Evolutionary conservation across 148 eudicot species (phyloP).

Genomic region (Pharnaceum exiguum): DNA sequence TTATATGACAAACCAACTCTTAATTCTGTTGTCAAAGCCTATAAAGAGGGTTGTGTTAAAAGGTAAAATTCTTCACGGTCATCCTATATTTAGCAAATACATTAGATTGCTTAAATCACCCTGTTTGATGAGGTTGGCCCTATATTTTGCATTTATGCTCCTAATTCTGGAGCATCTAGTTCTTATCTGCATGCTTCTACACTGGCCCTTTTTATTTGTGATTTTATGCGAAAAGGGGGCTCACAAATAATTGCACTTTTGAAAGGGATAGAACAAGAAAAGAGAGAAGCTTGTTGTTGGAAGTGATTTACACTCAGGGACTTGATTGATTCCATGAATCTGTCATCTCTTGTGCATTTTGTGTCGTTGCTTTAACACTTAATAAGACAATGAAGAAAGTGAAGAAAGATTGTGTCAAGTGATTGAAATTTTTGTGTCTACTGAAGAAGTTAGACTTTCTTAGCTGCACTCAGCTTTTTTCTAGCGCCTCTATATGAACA

Average conservation of each 20-base stretch:
- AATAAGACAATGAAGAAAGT: not conserved
- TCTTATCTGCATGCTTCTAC: conserved; percentile 42
- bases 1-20: too few relatives aligned
- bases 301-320: not conserved
- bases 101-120: too few relatives aligned
- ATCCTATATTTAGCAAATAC: too few relatives aligned
- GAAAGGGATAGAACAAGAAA: conserved; percentile 1
- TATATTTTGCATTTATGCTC: conserved; percentile 24
- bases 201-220: conserved; percentile 1
- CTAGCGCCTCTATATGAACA: conserved; percentile 19
- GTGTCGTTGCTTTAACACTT: not conserved
- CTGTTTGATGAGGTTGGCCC: conserved; percentile 5
- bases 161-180: conserved; percentile 56
- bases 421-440: not conserved
- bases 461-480: conserved; percentile 5
- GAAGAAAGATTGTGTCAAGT: not conserved
- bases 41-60: too few relatives aligned
- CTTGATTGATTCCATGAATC: conserved; percentile 7
- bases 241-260: conserved; percentile 21
- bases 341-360: not conserved
- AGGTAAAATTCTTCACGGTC: too few relatives aligned
- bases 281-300: not conserved
- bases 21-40: too few relatives aligned
- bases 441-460: conserved; percentile 1
- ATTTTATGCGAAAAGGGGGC: conserved; percentile 24